Conservation (phyloP, 139 green algal genomes). For the Chlorella sorokiniana region DNA sequence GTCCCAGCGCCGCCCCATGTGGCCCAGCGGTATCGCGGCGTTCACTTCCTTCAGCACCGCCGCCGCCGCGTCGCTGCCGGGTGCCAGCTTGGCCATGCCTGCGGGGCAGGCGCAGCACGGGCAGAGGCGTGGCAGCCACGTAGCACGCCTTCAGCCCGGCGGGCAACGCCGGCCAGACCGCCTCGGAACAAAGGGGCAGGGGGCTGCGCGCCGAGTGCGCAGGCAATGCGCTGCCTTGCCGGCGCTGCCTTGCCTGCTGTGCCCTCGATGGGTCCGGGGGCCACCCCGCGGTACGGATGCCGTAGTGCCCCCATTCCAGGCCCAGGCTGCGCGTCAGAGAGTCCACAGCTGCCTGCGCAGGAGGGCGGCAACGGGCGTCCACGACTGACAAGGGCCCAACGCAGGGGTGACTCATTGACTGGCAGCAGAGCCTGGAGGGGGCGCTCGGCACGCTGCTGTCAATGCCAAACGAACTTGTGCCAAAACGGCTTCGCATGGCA, state of each 20-base stretch:
- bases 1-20: slow-evolving; percentile 84
- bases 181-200: too few relatives aligned
- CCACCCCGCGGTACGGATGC: slow-evolving; percentile 87
- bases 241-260: slow-evolving; percentile 76
- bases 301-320: slow-evolving; percentile 90
- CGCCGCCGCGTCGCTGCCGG: slow-evolving; percentile 37
- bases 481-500: too few relatives aligned
- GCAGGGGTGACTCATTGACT: not conserved
- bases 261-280: slow-evolving; percentile 88
- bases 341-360: slow-evolving; percentile 84
- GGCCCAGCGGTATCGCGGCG: slow-evolving; percentile 69
- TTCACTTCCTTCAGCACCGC: slow-evolving; percentile 48
- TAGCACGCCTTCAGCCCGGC: too few relatives aligned
- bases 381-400: too few relatives aligned
- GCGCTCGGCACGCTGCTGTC: too few relatives aligned
- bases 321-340: slow-evolving; percentile 88
- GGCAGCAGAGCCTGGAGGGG: not conserved
- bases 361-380: not conserved
- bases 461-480: too few relatives aligned
- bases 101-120: not conserved
- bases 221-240: too few relatives aligned
- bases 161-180: too few relatives aligned
- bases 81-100: slow-evolving; percentile 90
- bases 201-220: too few relatives aligned
- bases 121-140: not conserved